A percentile compares a stretch with the other conserved stretches of the same genome.
Evolutionary conservation across 176 grass and related monocot species (phyloP).

Genomic region (Carex parvula): DNA sequence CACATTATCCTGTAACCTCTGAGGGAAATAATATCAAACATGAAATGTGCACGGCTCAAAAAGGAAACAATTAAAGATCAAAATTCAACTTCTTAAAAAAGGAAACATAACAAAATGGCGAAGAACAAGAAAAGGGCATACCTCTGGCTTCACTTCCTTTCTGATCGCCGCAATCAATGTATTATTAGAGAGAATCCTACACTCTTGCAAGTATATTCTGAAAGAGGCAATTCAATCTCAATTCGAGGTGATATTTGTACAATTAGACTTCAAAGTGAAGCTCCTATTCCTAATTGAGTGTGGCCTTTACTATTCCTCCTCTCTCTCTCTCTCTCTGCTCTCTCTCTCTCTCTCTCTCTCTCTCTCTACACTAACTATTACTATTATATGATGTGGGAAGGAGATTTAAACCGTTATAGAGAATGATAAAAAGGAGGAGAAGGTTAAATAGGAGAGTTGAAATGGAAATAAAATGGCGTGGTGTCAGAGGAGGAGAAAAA

Average conservation of each 20-base stretch:
- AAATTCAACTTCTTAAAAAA: not conserved
- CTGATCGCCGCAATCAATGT: not conserved
- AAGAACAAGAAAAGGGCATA: constrained; percentile 12
- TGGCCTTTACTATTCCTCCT: constrained; percentile 11
- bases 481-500: constrained; percentile 1
- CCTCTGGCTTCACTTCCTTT: constrained; percentile 12
- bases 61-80: not conserved
- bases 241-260: not conserved
- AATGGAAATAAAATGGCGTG: constrained; percentile 31
- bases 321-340: not conserved
- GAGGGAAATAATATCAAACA: not conserved
- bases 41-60: not conserved
- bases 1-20: not conserved
- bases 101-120: not conserved
- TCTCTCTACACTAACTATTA: constrained; percentile 21
- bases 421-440: constrained; percentile 23
- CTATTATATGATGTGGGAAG: constrained; percentile 18
- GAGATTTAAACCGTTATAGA: constrained; percentile 23
- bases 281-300: not conserved
- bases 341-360: not conserved
- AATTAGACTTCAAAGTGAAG: not conserved
- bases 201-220: not conserved
- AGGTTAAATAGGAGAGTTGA: constrained; percentile 35
- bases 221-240: constrained; percentile 17
- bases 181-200: not conserved